Conservation (phyloP, 768 basidiomycete species). For the Imleria badia region DNA sequence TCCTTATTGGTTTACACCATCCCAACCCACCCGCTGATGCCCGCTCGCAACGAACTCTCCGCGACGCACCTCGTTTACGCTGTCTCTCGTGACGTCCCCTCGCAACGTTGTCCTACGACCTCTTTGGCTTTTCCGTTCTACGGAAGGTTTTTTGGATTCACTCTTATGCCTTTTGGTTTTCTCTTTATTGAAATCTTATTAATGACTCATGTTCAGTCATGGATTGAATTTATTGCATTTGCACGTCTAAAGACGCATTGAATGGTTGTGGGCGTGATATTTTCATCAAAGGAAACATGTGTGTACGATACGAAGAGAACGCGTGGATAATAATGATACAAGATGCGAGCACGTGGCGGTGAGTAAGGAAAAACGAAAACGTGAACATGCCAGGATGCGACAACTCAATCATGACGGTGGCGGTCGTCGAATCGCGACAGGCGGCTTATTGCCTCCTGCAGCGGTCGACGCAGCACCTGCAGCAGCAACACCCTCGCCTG, state of each 20-base stretch:
- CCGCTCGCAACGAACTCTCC: conserved; percentile 17
- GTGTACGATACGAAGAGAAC: too few relatives aligned
- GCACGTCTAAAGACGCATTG: too few relatives aligned
- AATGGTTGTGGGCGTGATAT: too few relatives aligned
- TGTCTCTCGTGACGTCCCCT: conserved; percentile 15
- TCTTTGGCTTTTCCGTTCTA: conserved; percentile 3
- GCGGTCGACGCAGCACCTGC: background rate
- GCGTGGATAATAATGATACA: conserved; percentile 29
- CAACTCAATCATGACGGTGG: conserved; percentile 11
- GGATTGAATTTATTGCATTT: background rate
- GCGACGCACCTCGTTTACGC: conserved; percentile 8
- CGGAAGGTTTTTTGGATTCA: background rate
- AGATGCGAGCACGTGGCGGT: background rate
- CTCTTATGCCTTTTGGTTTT: background rate
- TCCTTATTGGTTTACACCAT: too few relatives aligned
- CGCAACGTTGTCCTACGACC: conserved; percentile 14
- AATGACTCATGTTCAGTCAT: conserved; percentile 11
- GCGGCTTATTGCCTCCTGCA: conserved; percentile 32
- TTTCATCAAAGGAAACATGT: too few relatives aligned
- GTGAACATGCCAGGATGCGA: background rate
- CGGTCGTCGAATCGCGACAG: conserved; percentile 35
- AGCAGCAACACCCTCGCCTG: conserved; percentile 16
- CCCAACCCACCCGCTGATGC: conserved; percentile 6
- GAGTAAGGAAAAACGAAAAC: background rate
- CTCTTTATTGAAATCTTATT: conserved; percentile 14